A percentile compares a stretch with the other conserved stretches of the same genome.
Conservation (phyloP, 148 eudicot genomes). For the Dysphania ambrosioides region DNA sequence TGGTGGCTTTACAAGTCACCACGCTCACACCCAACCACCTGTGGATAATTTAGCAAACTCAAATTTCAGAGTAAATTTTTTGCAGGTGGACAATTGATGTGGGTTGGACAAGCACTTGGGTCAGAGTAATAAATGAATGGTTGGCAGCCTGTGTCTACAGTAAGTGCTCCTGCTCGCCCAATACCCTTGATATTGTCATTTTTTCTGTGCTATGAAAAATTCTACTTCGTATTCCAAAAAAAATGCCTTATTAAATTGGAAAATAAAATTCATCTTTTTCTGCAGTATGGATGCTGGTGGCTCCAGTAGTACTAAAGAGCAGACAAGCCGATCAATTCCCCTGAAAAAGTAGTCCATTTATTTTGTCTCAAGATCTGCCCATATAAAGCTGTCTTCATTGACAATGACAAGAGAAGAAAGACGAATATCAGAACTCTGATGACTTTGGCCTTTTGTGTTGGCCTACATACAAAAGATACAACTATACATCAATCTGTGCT, state of each 20-base stretch:
- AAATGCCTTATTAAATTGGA: neutral
- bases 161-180: too few species aligned
- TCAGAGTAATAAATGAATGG: conserved; percentile 79
- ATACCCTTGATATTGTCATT: neutral
- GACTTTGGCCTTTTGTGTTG: neutral
- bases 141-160: conserved; percentile 81
- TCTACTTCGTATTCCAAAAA: neutral
- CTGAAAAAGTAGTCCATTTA: neutral
- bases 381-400: conserved; percentile 1
- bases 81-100: conserved; percentile 87
- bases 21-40: too few species aligned
- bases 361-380: conserved; percentile 5
- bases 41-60: too few species aligned
- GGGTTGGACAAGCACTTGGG: conserved; percentile 99
- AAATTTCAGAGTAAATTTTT: neutral
- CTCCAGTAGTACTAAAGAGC: conserved; percentile 63
- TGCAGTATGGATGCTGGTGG: conserved; percentile 89
- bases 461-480: too few species aligned
- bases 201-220: neutral
- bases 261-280: neutral
- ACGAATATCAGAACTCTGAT: neutral
- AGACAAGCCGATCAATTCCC: conserved; percentile 46
- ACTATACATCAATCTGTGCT: neutral
- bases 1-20: too few species aligned
- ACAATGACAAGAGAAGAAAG: conserved; percentile 2